Evolutionary conservation across 768 basidiomycete genomes (phyloP), one percentile per base, ranked within the genome.

Genomic region (Kwoniella sp.): DNA sequence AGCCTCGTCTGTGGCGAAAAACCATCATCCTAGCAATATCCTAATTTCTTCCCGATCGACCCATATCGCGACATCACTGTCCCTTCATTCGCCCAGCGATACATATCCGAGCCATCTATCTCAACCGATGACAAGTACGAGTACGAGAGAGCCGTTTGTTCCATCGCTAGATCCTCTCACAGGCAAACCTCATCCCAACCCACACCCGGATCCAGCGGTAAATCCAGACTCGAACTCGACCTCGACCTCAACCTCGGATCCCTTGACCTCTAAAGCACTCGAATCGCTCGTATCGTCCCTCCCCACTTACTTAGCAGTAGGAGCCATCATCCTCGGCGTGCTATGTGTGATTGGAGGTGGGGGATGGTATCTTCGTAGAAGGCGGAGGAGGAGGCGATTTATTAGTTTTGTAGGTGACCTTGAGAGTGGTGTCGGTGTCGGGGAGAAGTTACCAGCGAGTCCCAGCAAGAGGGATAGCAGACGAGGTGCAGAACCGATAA

Each of bases 261-360:
- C 59, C 19, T 19, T 44, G 29, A 29, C 50, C 8, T 54, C 60
- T 1, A 40, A 48, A 26, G 21, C 59, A 15, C 48, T 60, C 0
- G 15, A 52, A 44, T 52, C 49, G 21, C 37, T 60, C 1, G 59
- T 36, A 6, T 44, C 22, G n/a, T 60, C 59, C 17, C 26, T 60
- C 33, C 59, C 59, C 15, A 40, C 51, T 2, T 60, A 60, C 21
- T 26, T 60, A 10, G 50, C 36, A n/a, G 29, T 60, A 9, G 59
- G 50, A 12, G 59, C 49, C 10, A 17, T 22, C 21, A 19, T 60
- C 5, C 13, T 53, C 8, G 59, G 50, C 4, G 22, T 60, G 21
- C 29, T 60, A 19, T 15, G 50, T 22, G 3, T 60, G 7, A 44
- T 60, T 15, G 40, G 48, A 1, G 22, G 37, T 9, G 50, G 24